These are phyloP conservation scores for Suillus fuscotomentosus DNA, from an alignment of 768 basidiomycete genomes.

Conservation along the genomic window DNA sequence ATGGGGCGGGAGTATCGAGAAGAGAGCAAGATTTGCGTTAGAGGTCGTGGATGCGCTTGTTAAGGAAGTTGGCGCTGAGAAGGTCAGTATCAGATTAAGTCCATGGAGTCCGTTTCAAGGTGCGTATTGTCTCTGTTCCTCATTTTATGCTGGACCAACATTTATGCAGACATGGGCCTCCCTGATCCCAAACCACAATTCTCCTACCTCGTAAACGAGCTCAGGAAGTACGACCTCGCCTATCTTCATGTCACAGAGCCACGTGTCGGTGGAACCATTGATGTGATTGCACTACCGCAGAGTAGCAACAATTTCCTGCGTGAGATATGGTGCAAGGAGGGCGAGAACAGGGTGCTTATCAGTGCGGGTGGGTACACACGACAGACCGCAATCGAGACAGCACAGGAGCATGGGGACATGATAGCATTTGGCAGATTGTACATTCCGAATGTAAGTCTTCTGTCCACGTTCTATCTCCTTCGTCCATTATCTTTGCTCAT, in stretches of 20 bases:
- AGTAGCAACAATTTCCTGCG: constrained; percentile 28
- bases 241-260: constrained; percentile 43
- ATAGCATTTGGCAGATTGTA: constrained; percentile 10
- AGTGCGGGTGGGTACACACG: constrained; percentile 7
- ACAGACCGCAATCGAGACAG: constrained; percentile 1
- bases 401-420: constrained; percentile 4
- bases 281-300: neutral
- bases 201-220: constrained; percentile 28
- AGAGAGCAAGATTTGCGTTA: constrained; percentile 44
- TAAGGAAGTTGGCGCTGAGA: constrained; percentile 36
- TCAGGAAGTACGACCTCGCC: constrained; percentile 31
- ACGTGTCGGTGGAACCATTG: constrained; percentile 14
- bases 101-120: constrained; percentile 40
- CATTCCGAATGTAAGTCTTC: constrained; percentile 6
- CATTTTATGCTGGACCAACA: neutral
- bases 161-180: constrained; percentile 33
- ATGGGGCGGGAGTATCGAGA: constrained; percentile 52
- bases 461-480: too few species aligned
- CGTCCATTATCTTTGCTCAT: neutral
- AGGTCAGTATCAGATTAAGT: constrained; percentile 41
- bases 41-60: constrained; percentile 42
- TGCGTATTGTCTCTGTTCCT: constrained; percentile 10
- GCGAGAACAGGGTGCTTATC: neutral
- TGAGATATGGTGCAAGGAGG: constrained; percentile 21
- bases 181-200: constrained; percentile 36